Percentiles rank a stretch among this genome's conserved stretches.
Conservation (phyloP, 768 basidiomycete species). For the Pholiota molesta region DNA sequence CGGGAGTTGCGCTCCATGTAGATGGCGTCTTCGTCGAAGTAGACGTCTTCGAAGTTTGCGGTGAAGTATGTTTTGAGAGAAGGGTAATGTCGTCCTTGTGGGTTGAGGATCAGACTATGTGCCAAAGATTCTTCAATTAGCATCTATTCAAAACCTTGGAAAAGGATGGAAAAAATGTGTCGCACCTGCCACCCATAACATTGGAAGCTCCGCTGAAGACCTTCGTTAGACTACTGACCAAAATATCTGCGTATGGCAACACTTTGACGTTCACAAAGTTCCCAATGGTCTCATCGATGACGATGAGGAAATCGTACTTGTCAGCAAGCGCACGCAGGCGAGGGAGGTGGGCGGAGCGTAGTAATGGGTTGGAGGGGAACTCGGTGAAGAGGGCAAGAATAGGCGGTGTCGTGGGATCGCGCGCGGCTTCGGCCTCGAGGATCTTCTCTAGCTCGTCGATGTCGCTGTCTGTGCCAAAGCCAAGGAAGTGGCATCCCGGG, state of each 20-base stretch:
- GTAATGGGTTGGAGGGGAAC: slow-evolving; percentile 93
- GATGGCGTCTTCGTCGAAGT: slow-evolving; percentile 90
- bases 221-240: slow-evolving; percentile 91
- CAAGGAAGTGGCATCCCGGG: slow-evolving; percentile 89
- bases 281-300: slow-evolving; percentile 94
- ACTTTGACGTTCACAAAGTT: slow-evolving; percentile 95
- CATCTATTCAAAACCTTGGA: background rate
- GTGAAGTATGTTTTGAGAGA: slow-evolving; percentile 63
- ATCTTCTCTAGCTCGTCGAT: slow-evolving; percentile 72
- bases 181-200: slow-evolving; percentile 96
- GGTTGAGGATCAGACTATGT: slow-evolving; percentile 84
- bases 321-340: slow-evolving; percentile 81
- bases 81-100: slow-evolving; percentile 68
- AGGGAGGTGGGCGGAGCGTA: slow-evolving; percentile 81
- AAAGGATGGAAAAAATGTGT: slow-evolving; percentile 8
- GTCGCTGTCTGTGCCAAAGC: slow-evolving; percentile 75
- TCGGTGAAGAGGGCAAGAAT: slow-evolving; percentile 87
- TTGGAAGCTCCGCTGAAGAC: slow-evolving; percentile 94
- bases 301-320: slow-evolving; percentile 83
- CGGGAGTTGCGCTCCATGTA: slow-evolving; percentile 99
- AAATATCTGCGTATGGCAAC: slow-evolving; percentile 82
- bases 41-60: slow-evolving; percentile 76
- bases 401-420: slow-evolving; percentile 52
- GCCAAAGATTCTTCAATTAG: background rate
- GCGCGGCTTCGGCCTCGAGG: slow-evolving; percentile 47